Base-by-base conservation (phyloP, 192 early-diverging fungal species). In the Dissophora ornata region DNA sequence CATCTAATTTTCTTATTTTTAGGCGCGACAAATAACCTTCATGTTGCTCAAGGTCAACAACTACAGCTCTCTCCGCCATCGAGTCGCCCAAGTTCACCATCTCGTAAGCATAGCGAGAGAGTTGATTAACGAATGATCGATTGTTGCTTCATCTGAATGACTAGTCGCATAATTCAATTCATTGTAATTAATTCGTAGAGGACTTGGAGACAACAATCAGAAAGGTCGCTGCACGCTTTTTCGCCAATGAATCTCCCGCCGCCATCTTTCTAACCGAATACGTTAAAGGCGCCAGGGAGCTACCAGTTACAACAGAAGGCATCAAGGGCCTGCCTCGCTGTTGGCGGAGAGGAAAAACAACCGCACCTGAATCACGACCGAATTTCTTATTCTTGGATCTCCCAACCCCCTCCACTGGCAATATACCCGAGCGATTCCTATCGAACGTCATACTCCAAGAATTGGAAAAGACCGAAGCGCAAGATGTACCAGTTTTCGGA, bases 341-440 rank as follows among this genome's bases (percentile, higher is more conserved):
- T 16, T 19, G 16, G 32, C 44, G 58, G 4, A 25, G 61, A 30
- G 61, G 61, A 21, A 16, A 19, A 4, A 36, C n/a, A 2, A 46
- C 41, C 2, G 10, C 25, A 28, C 42, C 9, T 13, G 66, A 68
- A 0, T 50, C 66, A 52, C 15, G 56, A 15, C 66, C 66, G 34
- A 68, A 47, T 59, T 38, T 68, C 21, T 38, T 68, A 1, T 68
- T 68, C 21, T 33, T 68, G 56, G 66, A 68, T 59, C 38, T 68
- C 7, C 66, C 66, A 32, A 40, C 18, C 56, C 55, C 66, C 51
- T 38, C 26, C 16, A 62, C 30, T 16, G 56, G 24, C 25, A 33
- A 22, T 32, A 28, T 59, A 16, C 66, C 66, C 16, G 56, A 68
- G 38, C 18, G 56, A 22, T 68, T 68, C 32, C 2, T 15, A 49